phyloP scores from a whole-genome alignment of 305 asterid genomes.

The Lippia alba region DNA sequence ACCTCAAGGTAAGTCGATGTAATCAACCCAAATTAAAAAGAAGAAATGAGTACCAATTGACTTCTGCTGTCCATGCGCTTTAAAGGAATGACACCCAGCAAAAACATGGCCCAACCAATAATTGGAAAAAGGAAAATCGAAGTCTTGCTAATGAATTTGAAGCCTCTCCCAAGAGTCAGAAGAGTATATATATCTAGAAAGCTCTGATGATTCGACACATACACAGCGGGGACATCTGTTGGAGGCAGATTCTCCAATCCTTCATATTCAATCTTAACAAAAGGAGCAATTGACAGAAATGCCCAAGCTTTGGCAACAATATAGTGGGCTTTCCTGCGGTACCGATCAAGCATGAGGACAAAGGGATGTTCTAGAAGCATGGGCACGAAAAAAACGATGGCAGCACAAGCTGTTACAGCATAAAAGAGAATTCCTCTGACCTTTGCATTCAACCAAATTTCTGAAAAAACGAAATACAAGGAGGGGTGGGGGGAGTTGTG shows the following conservation, averaged over 20 bases:
- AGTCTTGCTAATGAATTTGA: slow-evolving; percentile 97
- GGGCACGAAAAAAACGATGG: slow-evolving; percentile 64
- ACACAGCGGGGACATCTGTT: slow-evolving; percentile 75
- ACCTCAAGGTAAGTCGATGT: no score
- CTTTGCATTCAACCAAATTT: slow-evolving; percentile 60
- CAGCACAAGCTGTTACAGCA: slow-evolving; percentile 63
- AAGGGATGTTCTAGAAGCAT: slow-evolving; percentile 89
- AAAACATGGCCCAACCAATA: slow-evolving; percentile 98
- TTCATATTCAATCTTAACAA: slow-evolving; percentile 71
- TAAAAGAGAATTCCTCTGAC: slow-evolving; percentile 84
- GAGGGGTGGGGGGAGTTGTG: slow-evolving; percentile 22
- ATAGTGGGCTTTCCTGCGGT: slow-evolving; percentile 77
- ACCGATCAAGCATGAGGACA: slow-evolving; percentile 80
- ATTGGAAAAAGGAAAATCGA: slow-evolving; percentile 86
- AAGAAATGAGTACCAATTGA: slow-evolving; percentile 66
- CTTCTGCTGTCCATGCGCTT: slow-evolving; percentile 98
- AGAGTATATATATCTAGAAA: slow-evolving; percentile 91
- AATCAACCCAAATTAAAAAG: slow-evolving; percentile 1
- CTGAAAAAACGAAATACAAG: slow-evolving; percentile 45
- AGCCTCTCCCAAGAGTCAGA: slow-evolving; percentile 87
- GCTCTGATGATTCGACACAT: slow-evolving; percentile 97
- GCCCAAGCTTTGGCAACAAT: slow-evolving; percentile 86
- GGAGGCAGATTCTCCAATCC: slow-evolving; percentile 88
- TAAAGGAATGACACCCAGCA: slow-evolving; percentile 88
- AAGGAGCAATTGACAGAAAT: slow-evolving; percentile 66